A percentile compares a stretch with the other conserved stretches of the same genome.
Conservation (phyloP, 345 rosid species). For the Abelmoschus esculentus region DNA sequence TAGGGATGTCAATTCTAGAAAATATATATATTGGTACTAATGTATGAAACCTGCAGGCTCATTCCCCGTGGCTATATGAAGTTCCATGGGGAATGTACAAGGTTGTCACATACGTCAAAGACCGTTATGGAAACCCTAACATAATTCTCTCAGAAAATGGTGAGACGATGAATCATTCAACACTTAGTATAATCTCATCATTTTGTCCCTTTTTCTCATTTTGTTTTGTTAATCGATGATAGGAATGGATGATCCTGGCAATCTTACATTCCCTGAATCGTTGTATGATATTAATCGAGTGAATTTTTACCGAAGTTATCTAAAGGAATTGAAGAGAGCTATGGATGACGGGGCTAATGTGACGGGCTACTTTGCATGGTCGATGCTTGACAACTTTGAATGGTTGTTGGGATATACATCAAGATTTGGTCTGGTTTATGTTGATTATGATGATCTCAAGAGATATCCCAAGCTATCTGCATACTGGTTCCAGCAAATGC, state of each 20-base stretch:
- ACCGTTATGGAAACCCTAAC: too few relatives aligned
- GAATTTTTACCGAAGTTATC: conserved; percentile 32
- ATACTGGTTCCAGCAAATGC: conserved; percentile 63
- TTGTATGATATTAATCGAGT: conserved; percentile 19
- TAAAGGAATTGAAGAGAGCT: conserved; percentile 38
- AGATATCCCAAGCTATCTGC: conserved; percentile 89
- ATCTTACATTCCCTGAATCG: conserved; percentile 19
- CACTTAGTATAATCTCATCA: too few relatives aligned
- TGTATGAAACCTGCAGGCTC: too few relatives aligned
- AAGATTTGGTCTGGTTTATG: conserved; percentile 44
- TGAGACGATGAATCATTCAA: too few relatives aligned
- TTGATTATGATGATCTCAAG: conserved; percentile 36
- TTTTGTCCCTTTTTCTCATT: too few relatives aligned
- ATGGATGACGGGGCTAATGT: conserved; percentile 50
- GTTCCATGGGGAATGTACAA: too few relatives aligned
- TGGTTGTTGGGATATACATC: conserved; percentile 4
- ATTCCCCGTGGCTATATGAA: too few relatives aligned
- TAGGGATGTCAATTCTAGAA: too few relatives aligned
- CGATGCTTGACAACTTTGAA: conserved; percentile 15
- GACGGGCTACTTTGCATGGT: conserved; percentile 55
- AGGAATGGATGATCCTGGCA: background rate
- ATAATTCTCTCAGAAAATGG: too few relatives aligned
- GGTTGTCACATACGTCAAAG: too few relatives aligned
- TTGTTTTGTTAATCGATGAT: too few relatives aligned
- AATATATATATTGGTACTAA: too few relatives aligned